These are phyloP conservation scores for Triticum aestivum DNA, from an alignment of 176 grass and related monocot genomes.

Conservation along the genomic window IWGSC_CS_RefSeq_v2.1 NC_057801.1:738155008-738155507, in stretches of 20 bases:
- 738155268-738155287: too few relatives aligned
- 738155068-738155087: not conserved
- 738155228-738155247: too few relatives aligned
- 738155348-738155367: too few relatives aligned
- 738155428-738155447: not conserved
- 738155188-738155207: not conserved
- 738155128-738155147: not conserved
- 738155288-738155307: too few relatives aligned
- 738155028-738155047: not conserved
- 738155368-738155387: too few relatives aligned
- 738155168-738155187: not conserved
- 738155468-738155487: slow-evolving; percentile 5
- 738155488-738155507: slow-evolving; percentile 59
- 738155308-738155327: too few relatives aligned
- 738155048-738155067: not conserved
- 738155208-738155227: too few relatives aligned
- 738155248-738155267: too few relatives aligned
- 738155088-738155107: not conserved
- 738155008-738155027: not conserved
- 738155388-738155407: too few relatives aligned
- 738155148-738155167: not conserved
- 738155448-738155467: not conserved
- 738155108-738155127: not conserved
- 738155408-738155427: too few relatives aligned
- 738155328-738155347: too few relatives aligned